These are phyloP conservation scores for Westerdykella ornata DNA, from an alignment of 2,329 filamentous ascomycete genomes.

Conservation along the genomic window DNA sequence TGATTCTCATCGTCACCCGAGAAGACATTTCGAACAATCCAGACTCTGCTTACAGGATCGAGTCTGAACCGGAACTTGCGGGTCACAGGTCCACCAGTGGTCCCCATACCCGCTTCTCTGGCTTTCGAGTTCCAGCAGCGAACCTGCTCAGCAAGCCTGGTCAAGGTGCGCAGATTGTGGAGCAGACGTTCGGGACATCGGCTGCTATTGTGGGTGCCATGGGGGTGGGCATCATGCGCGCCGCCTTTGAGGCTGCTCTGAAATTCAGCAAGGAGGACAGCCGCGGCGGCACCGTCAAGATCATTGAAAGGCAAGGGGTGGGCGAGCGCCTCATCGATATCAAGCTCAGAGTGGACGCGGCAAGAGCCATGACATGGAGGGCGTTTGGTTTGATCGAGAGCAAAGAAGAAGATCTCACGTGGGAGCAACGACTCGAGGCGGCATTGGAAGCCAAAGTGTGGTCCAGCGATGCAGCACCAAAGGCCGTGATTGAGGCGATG, in stretches of 20 bases:
- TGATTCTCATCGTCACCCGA: constrained; percentile 48
- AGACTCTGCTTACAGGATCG: constrained; percentile 40
- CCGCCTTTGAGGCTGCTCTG: constrained; percentile 48
- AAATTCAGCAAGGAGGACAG: constrained; percentile 45
- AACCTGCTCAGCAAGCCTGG: constrained; percentile 45
- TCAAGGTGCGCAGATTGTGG: constrained; percentile 40
- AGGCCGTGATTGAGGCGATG: constrained; percentile 46
- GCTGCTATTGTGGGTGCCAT: constrained; percentile 51
- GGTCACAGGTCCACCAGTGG: constrained; percentile 47
- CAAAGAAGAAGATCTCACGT: constrained; percentile 5
- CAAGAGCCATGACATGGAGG: constrained; percentile 49
- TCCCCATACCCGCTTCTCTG: constrained; percentile 45
- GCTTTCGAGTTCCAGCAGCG: constrained; percentile 44
- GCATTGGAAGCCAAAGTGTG: constrained; percentile 49
- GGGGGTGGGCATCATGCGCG: constrained; percentile 49
- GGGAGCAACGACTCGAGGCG: constrained; percentile 40
- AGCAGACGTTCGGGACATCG: constrained; percentile 40
- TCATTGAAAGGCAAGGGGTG: constrained; percentile 47
- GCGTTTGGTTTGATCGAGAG: constrained; percentile 43
- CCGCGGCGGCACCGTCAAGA: constrained; percentile 41
- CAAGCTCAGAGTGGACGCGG: constrained; percentile 48
- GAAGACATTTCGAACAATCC: constrained; percentile 44
- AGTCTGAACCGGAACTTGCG: constrained; percentile 42
- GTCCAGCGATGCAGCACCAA: constrained; percentile 46
- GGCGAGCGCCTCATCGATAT: constrained; percentile 48